These are phyloP conservation scores for Aspergillus candidus DNA, from an alignment of 2,329 filamentous ascomycete species.

Conservation along the genomic window DNA sequence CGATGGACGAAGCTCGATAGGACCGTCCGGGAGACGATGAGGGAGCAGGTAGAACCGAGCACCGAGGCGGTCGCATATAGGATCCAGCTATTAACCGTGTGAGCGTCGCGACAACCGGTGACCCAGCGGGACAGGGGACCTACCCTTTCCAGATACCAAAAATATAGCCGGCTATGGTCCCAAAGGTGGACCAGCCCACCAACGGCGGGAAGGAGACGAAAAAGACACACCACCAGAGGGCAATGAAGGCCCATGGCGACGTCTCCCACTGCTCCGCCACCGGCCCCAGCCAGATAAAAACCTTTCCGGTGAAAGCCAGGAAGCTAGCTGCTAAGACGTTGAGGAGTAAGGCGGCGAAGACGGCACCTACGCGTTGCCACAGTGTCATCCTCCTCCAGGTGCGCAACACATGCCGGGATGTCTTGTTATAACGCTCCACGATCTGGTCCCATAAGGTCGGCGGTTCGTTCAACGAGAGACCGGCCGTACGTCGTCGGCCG, in stretches of 20 bases:
- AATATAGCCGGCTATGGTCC: slow-evolving; percentile 64
- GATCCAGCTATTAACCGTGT: slow-evolving; percentile 60
- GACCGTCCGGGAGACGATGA: slow-evolving; percentile 72
- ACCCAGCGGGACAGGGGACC: slow-evolving; percentile 19
- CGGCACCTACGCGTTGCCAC: slow-evolving; percentile 56
- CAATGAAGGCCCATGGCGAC: slow-evolving; percentile 62
- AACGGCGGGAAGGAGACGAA: slow-evolving; percentile 76
- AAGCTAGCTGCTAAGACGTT: slow-evolving; percentile 59
- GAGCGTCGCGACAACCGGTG: slow-evolving; percentile 5
- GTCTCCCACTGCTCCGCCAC: slow-evolving; percentile 70
- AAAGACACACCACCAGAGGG: slow-evolving; percentile 72
- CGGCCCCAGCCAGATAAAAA: slow-evolving; percentile 71
- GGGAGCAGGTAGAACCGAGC: slow-evolving; percentile 69
- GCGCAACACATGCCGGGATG: slow-evolving; percentile 27
- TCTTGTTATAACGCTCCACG: slow-evolving; percentile 31
- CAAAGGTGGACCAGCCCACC: slow-evolving; percentile 76
- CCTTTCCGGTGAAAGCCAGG: slow-evolving; percentile 69
- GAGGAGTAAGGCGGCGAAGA: slow-evolving; percentile 46
- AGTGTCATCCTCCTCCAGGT: slow-evolving; percentile 40
- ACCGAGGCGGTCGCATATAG: slow-evolving; percentile 75
- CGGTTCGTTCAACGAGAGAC: slow-evolving; percentile 27
- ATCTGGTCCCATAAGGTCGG: slow-evolving; percentile 33
- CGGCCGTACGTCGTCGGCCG: slow-evolving; percentile 36
- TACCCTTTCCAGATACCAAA: slow-evolving; percentile 68
- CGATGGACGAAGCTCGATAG: slow-evolving; percentile 72